Percentiles rank a stretch among this genome's conserved stretches.
phyloP scores from a whole-genome alignment of 257 asterid species.

The Nicotiana obtusifolia region DNA sequence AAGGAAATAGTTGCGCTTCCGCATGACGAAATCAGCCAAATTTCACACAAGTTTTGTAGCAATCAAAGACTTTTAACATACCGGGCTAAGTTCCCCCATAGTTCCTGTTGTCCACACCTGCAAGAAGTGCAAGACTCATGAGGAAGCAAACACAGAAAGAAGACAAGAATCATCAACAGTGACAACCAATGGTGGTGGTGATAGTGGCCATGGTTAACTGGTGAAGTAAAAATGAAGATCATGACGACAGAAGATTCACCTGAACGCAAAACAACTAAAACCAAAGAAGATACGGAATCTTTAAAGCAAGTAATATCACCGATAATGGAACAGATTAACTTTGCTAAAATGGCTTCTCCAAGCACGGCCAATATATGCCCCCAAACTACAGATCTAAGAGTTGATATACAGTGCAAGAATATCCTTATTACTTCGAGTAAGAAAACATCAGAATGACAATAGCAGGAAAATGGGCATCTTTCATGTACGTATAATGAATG shows the following conservation, averaged over 20 bases:
- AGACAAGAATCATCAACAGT: not conserved
- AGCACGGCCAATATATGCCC: not conserved
- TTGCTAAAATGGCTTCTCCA: not conserved
- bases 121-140: constrained; percentile 6
- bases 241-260: not conserved
- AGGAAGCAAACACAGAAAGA: not conserved
- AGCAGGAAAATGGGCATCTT: not conserved
- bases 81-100: constrained; percentile 91
- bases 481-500: not conserved
- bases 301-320: not conserved
- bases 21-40: not conserved
- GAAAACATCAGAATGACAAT: not conserved
- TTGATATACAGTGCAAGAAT: not conserved
- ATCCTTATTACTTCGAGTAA: not conserved
- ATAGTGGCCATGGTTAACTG: not conserved
- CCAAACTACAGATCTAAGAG: not conserved
- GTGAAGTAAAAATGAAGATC: not conserved
- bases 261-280: not conserved
- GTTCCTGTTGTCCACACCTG: constrained; percentile 78
- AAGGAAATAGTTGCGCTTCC: not conserved
- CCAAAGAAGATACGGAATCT: not conserved
- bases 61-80: constrained; percentile 21
- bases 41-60: not conserved
- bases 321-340: not conserved
- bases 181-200: not conserved